Conservation (phyloP, 2,329 filamentous ascomycete genomes). For the Beauveria australis region DNA sequence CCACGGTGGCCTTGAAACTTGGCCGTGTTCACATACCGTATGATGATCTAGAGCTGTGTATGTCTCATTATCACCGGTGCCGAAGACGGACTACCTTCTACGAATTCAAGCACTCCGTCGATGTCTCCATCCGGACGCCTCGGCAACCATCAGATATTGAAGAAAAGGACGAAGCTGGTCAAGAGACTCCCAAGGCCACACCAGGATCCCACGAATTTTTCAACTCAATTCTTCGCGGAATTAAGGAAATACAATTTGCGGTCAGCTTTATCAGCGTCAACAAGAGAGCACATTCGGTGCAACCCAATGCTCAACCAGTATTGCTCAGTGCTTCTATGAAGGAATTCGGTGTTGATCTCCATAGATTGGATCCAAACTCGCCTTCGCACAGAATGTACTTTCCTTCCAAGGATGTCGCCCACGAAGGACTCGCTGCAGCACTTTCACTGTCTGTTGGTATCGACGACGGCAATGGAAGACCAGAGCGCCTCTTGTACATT, state of each 20-base stretch:
- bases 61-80: conserved; percentile 44
- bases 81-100: conserved; percentile 28
- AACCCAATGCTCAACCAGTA: conserved; percentile 60
- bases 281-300: conserved; percentile 64
- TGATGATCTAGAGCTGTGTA: conserved; percentile 68
- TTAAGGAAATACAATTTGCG: conserved; percentile 94
- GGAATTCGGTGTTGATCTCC: conserved; percentile 86
- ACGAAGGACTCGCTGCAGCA: conserved; percentile 86
- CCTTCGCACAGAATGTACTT: conserved; percentile 99
- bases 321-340: conserved; percentile 89
- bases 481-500: conserved; percentile 82
- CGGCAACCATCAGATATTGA: conserved; percentile 58
- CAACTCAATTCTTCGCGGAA: conserved; percentile 79
- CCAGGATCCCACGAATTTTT: conserved; percentile 91
- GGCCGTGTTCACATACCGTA: conserved; percentile 85
- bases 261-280: conserved; percentile 85
- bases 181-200: conserved; percentile 65
- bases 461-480: conserved; percentile 79
- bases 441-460: conserved; percentile 87
- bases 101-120: conserved; percentile 36
- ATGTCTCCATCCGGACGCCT: conserved; percentile 63
- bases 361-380: conserved; percentile 84
- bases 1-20: conserved; percentile 81
- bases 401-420: conserved; percentile 81
- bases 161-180: conserved; percentile 50